Percentiles rank a stretch among this genome's conserved stretches.
Conservation (phyloP, 306 rosid genomes). For the Sicyos baderoa region DNA sequence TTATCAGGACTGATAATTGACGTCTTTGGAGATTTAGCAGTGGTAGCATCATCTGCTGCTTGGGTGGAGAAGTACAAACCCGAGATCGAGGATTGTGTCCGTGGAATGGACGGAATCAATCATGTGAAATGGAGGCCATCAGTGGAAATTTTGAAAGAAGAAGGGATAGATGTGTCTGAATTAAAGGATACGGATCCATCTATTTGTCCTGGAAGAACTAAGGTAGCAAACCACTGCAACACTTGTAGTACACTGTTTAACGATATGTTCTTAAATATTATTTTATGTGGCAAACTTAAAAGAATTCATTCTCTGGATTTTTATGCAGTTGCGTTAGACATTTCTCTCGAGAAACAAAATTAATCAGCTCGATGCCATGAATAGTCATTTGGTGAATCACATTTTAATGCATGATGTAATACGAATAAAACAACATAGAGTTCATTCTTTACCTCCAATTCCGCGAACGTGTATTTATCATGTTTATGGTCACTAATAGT, state of each 20-base stretch:
- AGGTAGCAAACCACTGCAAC: slow-evolving; percentile 34
- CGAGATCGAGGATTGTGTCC: slow-evolving; percentile 55
- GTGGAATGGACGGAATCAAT: slow-evolving; percentile 43
- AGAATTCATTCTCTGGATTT: neutral
- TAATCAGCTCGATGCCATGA: neutral
- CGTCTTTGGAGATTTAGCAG: slow-evolving; percentile 83
- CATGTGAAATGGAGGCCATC: slow-evolving; percentile 83
- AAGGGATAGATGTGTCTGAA: slow-evolving; percentile 57
- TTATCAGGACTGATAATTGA: slow-evolving; percentile 81
- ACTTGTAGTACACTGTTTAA: neutral
- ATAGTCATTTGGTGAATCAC: neutral
- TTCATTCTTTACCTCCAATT: slow-evolving; percentile 1
- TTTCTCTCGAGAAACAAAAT: neutral
- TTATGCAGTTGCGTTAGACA: neutral
- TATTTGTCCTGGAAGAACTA: slow-evolving; percentile 56
- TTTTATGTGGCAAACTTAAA: neutral
- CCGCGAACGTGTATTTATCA: neutral
- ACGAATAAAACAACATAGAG: neutral
- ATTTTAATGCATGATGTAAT: neutral
- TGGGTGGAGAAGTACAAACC: slow-evolving; percentile 90
- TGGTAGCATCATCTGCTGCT: slow-evolving; percentile 87
- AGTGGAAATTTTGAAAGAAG: slow-evolving; percentile 73
- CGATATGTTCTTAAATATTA: neutral
- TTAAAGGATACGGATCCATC: slow-evolving; percentile 40
- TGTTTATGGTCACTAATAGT: neutral